A percentile compares a stretch with the other conserved stretches of the same genome.
Evolutionary conservation across 1,284 basidiomycete genomes (phyloP).

Genomic region (Prillingera fragicola): DNA sequence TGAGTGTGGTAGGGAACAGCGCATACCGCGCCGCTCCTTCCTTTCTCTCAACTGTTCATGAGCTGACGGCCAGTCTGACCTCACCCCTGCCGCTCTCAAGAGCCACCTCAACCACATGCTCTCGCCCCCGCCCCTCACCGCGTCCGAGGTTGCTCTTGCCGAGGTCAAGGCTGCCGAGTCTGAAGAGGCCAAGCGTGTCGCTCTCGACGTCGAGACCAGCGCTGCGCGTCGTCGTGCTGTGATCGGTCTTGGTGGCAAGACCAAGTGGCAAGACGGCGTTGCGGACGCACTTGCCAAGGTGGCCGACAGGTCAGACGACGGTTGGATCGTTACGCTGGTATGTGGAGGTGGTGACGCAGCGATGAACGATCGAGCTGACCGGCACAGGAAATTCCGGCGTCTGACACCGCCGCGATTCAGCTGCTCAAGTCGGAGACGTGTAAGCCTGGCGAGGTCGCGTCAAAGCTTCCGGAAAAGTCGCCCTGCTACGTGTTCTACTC

Average conservation of each 20-base stretch:
- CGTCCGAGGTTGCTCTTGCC: constrained; percentile 70
- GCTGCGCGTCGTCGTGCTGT: constrained; percentile 36
- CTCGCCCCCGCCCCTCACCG: constrained; percentile 73
- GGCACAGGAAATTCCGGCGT: constrained; percentile 31
- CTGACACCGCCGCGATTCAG: constrained; percentile 26
- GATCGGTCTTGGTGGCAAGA: constrained; percentile 42
- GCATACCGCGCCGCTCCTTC: too few relatives aligned
- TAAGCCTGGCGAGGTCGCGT: constrained; percentile 48
- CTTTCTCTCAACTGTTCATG: too few relatives aligned
- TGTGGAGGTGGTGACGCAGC: constrained; percentile 21
- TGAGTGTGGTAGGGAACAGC: constrained; percentile 58
- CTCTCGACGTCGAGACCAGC: constrained; percentile 35
- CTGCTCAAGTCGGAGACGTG: constrained; percentile 39
- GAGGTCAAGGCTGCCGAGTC: constrained; percentile 67
- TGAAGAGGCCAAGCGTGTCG: constrained; percentile 40
- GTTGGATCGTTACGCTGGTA: constrained; percentile 62
- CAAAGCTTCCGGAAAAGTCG: constrained; percentile 41
- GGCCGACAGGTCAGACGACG: constrained; percentile 51
- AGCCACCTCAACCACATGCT: constrained; percentile 65
- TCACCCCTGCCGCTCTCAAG: constrained; percentile 57
- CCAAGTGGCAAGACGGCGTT: constrained; percentile 61
- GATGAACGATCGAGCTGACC: not conserved
- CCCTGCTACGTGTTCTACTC: constrained; percentile 64
- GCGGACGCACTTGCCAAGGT: constrained; percentile 60
- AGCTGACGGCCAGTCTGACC: constrained; percentile 36